Evolutionary conservation across 192 early-diverging fungal species (phyloP).

Genomic region (Irineochytrium annulatum): DNA sequence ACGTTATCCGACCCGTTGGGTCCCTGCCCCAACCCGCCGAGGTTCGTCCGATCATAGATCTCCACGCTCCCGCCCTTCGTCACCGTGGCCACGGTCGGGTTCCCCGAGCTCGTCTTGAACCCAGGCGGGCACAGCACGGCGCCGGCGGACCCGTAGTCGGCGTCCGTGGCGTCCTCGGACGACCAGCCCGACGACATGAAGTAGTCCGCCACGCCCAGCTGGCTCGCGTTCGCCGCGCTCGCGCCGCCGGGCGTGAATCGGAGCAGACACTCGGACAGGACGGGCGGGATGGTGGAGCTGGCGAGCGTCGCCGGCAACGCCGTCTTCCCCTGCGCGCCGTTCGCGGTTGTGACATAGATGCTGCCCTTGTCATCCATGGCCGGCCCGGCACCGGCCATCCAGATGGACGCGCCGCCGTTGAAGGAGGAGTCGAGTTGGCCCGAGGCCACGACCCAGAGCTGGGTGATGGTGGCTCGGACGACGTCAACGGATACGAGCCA

Average conservation of each 20-base stretch:
- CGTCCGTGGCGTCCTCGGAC: neutral
- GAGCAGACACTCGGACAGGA: constrained; percentile 3
- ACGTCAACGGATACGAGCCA: constrained; percentile 11
- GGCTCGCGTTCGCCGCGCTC: neutral
- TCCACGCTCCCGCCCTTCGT: neutral
- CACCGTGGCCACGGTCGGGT: neutral
- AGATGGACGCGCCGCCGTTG: constrained; percentile 14
- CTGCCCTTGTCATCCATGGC: too few species aligned
- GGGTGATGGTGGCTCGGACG: neutral
- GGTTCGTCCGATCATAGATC: neutral
- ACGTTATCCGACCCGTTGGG: neutral
- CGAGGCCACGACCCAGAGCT: constrained; percentile 4
- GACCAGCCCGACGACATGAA: constrained; percentile 2
- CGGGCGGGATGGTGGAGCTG: neutral
- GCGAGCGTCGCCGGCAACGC: too few species aligned
- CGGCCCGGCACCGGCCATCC: constrained; percentile 9
- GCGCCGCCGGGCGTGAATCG: neutral
- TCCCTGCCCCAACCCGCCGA: constrained; percentile 8
- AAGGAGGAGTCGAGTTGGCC: neutral
- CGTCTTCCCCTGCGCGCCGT: too few species aligned
- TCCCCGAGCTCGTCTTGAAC: neutral
- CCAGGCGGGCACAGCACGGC: neutral
- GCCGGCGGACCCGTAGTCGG: constrained; percentile 6
- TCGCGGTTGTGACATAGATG: too few species aligned
- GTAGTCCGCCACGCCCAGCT: too few species aligned